Base-by-base conservation (phyloP, 1,139 yeast genomes). In the Saccharomyces pastorianus region DNA sequence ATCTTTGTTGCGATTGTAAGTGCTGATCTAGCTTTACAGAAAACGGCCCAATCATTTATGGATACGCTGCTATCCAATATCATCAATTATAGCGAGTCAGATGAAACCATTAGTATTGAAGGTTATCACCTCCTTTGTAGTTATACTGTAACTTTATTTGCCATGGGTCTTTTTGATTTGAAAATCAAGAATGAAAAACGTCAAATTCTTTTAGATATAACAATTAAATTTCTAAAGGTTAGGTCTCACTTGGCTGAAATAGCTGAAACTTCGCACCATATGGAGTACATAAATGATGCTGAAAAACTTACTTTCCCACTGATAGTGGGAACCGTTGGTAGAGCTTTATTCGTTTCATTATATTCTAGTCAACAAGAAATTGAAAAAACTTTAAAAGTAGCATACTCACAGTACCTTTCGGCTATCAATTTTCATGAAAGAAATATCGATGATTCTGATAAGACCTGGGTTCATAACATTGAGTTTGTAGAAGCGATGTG, bases 401-500 rank as follows among this genome's bases (percentile, higher is more conserved):
- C 61, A 1, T 59, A 58, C 47, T 42, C 46, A 11, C 63, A 62
- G 46, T 55, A 52, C 38, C 49, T 49, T 11, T 47, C 51, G n/a
- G 55, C 55, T 3, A 51, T 62, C 4, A 51, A 52, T 20, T 60
- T 58, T 28, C 59, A 62, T 50, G 52, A 53, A 23, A 56, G 53
- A 46, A 47, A 47, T 13, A 51, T 58, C 25, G 62, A 59, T 2
- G 51, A 54, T 49, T 50, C 57, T 38, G 53, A 59, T 50, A 49
- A 56, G 49, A 47, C 61, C 60, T 52, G 53, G 51, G 61, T 64
- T 5, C 66, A 71, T 17, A 78, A 79, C 56, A 55, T 73, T 0
- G 79, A 75, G 3, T 76, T 88, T 7, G 79, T 81, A 53, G 64
- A 68, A 46, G 69, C 72, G 8, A 73, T 85, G 51, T 71, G 81